Evolutionary conservation across 305 asterid genomes (phyloP), one percentile per base, ranked within the genome.

Genomic region (Striga hermonthica): DNA sequence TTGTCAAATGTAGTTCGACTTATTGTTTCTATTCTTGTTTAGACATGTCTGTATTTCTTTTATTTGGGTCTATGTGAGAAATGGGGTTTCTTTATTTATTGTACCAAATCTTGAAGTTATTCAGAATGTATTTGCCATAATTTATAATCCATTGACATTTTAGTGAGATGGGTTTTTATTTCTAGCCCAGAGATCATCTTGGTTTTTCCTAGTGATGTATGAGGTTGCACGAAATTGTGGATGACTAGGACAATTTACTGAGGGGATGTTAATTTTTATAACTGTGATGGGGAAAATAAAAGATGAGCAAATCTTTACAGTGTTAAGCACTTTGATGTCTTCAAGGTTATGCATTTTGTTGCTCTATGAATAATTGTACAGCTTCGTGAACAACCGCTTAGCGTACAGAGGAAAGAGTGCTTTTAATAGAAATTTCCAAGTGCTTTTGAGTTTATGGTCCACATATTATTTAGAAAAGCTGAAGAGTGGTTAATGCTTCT

Each of bases 101-200:
- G 7, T 57, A 11, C 43, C 31, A 59, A 60, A 53, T 54, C 16
- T 50, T 65, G 65, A 64, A 69, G 65, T 63, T 48, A 65, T 63
- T 61, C 22, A 43, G 22, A 4, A 11, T 12, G 36, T 31, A 45
- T 60, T 60, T 1, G 74, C 54, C 14, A 52, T 22, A 64, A 63
- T 60, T 48, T 8, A n/a, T 44, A 50, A 61, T 13, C 48, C 44
- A 5, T 22, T 64, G 39, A 61, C 16, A 13, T 22, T 68, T 47
- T 34, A 52, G 34, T 13, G 16, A 40, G 38, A 59, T 59, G 64
- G 7, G 71, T 36, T 49, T 45, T n/a, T 6, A 6, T 7, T 49
- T 49, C 9, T 49, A 12, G 38, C 38, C 31, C 31, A 54, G 13
- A 8, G 6, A 16, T 9, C 11, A 9, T 16, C 9, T 50, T 14